Percentiles rank a stretch among this genome's conserved stretches.
These are phyloP conservation scores for Umbelopsis sp. DNA, from an alignment of 192 early-diverging fungal genomes.

Conservation along the genomic window DNA sequence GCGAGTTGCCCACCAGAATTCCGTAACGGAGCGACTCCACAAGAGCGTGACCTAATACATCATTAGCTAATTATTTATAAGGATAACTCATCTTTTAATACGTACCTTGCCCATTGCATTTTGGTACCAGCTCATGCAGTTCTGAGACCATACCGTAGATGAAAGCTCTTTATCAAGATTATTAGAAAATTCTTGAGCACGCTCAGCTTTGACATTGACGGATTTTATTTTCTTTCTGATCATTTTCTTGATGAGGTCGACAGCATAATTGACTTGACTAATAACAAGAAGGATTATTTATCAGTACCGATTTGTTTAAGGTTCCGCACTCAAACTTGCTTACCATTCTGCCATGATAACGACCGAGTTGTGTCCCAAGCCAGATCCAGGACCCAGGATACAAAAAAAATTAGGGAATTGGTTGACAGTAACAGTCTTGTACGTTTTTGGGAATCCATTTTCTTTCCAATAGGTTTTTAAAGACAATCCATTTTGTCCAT, in stretches of 20 bases:
- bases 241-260: constrained; percentile 42
- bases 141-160: constrained; percentile 49
- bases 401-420: constrained; percentile 59
- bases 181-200: constrained; percentile 33
- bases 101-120: constrained; percentile 32
- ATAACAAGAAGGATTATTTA: constrained; percentile 36
- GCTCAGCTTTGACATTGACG: constrained; percentile 35
- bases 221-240: constrained; percentile 42
- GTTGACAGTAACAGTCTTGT: constrained; percentile 42
- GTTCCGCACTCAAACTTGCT: not conserved
- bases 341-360: constrained; percentile 35
- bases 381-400: constrained; percentile 54
- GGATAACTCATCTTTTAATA: not conserved
- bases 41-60: not conserved
- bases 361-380: constrained; percentile 52
- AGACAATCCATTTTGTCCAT: constrained; percentile 23
- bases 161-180: constrained; percentile 37
- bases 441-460: constrained; percentile 23
- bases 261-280: constrained; percentile 49
- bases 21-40: constrained; percentile 2
- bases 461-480: constrained; percentile 26
- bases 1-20: constrained; percentile 2
- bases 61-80: no score
- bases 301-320: not conserved
- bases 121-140: constrained; percentile 57